Conservation (phyloP, 2,329 filamentous ascomycete genomes). For the Calonectria hawksworthii region DNA sequence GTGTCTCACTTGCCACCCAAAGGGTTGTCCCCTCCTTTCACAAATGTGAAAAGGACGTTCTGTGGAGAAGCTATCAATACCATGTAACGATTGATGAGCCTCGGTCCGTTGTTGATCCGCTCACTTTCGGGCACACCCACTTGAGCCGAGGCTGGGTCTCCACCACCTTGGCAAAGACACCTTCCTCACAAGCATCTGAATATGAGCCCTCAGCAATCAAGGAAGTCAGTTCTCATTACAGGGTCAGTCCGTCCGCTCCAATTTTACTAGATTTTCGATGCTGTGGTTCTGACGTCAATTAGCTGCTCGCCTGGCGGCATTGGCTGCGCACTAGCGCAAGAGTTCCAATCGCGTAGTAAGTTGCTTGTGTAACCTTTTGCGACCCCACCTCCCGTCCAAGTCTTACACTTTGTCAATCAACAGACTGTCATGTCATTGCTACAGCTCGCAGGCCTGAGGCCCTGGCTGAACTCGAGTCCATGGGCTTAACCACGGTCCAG, state of each 20-base stretch:
- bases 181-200: not conserved
- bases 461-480: slow-evolving; percentile 27
- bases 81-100: not conserved
- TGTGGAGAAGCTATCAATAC: too few species aligned
- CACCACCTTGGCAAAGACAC: not conserved
- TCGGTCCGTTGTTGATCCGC: slow-evolving; percentile 7
- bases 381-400: not conserved
- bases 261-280: not conserved
- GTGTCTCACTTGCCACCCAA: too few species aligned
- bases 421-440: slow-evolving; percentile 36
- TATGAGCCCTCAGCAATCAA: slow-evolving; percentile 49
- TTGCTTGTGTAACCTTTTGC: not conserved
- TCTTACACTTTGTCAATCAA: not conserved
- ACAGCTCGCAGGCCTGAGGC: slow-evolving; percentile 35
- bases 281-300: not conserved
- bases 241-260: slow-evolving; percentile 9
- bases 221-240: slow-evolving; percentile 27
- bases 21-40: not conserved
- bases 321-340: slow-evolving; percentile 61
- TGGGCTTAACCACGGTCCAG: slow-evolving; percentile 42
- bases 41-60: not conserved
- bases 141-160: not conserved
- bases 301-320: slow-evolving; percentile 67
- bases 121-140: not conserved
- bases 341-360: slow-evolving; percentile 59